Base-by-base conservation (phyloP, 2,329 filamentous ascomycete genomes). In the Teratosphaeria pseudoeucalypti region DNA sequence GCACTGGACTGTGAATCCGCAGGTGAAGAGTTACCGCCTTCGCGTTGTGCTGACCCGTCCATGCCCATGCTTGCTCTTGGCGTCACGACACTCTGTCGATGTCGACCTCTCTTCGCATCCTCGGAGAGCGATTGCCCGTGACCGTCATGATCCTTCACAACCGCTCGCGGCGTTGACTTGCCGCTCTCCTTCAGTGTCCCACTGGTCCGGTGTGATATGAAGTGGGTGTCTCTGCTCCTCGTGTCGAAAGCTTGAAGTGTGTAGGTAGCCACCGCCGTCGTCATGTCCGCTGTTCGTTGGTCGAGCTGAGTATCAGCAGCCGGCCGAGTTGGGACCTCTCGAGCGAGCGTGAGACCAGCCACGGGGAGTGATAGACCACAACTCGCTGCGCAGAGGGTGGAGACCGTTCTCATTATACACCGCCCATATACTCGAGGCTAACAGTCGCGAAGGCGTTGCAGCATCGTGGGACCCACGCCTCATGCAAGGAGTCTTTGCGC, bases 291-390 rank as follows among this genome's bases (percentile, higher is more conserved):
- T 53, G 43, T 34, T 57, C 53, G 60, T 57, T 29, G 57, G 9
- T 29, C 26, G 53, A 27, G 67, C 70, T 74, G 68, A 73, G 76
- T 52, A 70, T 64, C 62, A 68, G 61, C 23, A 52, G 58, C 47
- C 52, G 61, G 49, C 52, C 39, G 27, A 23, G 54, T 29, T n/a
- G 62, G 26, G 34, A 66, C 63, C 47, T 58, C 58, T 43, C 61
- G 62, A 57, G 64, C 66, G 34, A 71, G 59, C 43, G 63, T 64
- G 55, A 70, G 76, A 62, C 84, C 83, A 60, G 82, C 76, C 59
- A 81, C 78, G 65, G 83, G 83, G 65, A 84, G 78, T 71, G 81
- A 82, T 74, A 85, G 76, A 69, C 73, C 71, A 67, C 82, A 84
- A 76, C 82, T 82, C 71, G 83, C 76, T 68, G 83, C 84, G 81